Conservation (phyloP, 2,329 filamentous ascomycete species). For the Ceratocystis eucalypticola region DNA sequence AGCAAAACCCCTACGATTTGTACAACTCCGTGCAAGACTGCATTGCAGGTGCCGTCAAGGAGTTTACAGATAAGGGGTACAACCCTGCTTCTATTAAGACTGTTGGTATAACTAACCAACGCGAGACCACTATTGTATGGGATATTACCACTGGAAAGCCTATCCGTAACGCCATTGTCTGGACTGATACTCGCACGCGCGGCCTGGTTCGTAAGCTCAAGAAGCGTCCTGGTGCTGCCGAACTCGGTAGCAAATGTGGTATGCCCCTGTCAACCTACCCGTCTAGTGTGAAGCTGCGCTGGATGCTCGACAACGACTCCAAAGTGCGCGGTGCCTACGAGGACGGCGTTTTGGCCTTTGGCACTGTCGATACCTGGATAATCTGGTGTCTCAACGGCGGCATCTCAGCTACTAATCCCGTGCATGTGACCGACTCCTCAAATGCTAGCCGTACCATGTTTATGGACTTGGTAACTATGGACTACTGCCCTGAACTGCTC, state of each 20-base stretch:
- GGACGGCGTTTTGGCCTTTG: constrained; percentile 62
- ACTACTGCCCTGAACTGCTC: constrained; percentile 67
- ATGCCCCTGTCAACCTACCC: constrained; percentile 80
- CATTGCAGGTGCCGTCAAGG: constrained; percentile 59
- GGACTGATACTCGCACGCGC: constrained; percentile 73
- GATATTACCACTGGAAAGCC: constrained; percentile 67
- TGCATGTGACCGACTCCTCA: constrained; percentile 73
- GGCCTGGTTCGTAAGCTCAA: constrained; percentile 64
- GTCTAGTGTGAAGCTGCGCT: constrained; percentile 71
- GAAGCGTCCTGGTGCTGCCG: constrained; percentile 50
- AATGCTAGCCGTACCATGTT: constrained; percentile 92
- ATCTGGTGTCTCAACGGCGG: constrained; percentile 74
- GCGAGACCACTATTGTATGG: constrained; percentile 80
- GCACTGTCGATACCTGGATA: constrained; percentile 80
- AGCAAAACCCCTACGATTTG: constrained; percentile 71
- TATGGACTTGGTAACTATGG: constrained; percentile 68
- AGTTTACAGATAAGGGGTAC: constrained; percentile 59
- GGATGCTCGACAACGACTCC: constrained; percentile 61
- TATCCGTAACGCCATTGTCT: constrained; percentile 73
- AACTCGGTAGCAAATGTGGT: constrained; percentile 58
- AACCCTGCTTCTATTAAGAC: constrained; percentile 55
- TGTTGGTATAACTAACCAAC: constrained; percentile 79
- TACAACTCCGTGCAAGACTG: constrained; percentile 63
- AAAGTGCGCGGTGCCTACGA: constrained; percentile 63
- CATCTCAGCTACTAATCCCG: constrained; percentile 37